These are phyloP conservation scores for Moesziomyces globuligerus DNA, from an alignment of 1,284 basidiomycete genomes.

Conservation along the genomic window DNA sequence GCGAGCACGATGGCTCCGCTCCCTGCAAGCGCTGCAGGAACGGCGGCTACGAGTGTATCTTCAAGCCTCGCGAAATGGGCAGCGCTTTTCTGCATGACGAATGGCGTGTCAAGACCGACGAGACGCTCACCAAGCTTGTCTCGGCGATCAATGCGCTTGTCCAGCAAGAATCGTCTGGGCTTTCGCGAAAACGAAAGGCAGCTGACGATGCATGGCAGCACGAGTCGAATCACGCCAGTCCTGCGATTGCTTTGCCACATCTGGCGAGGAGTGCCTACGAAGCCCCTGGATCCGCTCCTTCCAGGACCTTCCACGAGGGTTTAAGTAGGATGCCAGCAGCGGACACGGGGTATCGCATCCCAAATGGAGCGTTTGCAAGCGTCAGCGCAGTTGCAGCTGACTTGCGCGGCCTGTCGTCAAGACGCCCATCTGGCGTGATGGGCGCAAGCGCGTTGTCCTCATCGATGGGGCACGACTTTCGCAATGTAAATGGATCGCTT, in stretches of 20 bases:
- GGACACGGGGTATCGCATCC: too few relatives aligned
- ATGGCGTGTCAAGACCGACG: slow-evolving; percentile 32
- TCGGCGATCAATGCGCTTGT: slow-evolving; percentile 22
- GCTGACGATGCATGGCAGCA: background rate
- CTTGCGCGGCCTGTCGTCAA: background rate
- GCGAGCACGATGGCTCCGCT: slow-evolving; percentile 23
- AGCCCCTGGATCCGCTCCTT: too few relatives aligned
- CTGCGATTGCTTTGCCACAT: background rate
- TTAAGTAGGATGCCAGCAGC: too few relatives aligned
- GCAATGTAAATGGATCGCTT: too few relatives aligned
- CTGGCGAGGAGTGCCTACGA: too few relatives aligned
- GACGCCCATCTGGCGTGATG: too few relatives aligned
- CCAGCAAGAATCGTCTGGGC: slow-evolving; percentile 1
- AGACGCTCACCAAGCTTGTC: slow-evolving; percentile 34
- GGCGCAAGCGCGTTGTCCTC: too few relatives aligned
- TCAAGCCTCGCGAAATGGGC: slow-evolving; percentile 25
- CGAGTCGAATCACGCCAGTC: background rate
- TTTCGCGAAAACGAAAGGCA: background rate
- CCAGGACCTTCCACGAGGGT: too few relatives aligned
- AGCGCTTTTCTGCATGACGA: slow-evolving; percentile 19
- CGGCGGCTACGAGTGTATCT: slow-evolving; percentile 28
- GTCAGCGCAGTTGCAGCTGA: too few relatives aligned
- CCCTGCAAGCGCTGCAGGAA: slow-evolving; percentile 31
- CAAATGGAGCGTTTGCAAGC: too few relatives aligned
- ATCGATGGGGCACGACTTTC: too few relatives aligned